Evolutionary conservation across 139 green algal genomes (phyloP).

Genomic region (Coelastrella sp.): DNA sequence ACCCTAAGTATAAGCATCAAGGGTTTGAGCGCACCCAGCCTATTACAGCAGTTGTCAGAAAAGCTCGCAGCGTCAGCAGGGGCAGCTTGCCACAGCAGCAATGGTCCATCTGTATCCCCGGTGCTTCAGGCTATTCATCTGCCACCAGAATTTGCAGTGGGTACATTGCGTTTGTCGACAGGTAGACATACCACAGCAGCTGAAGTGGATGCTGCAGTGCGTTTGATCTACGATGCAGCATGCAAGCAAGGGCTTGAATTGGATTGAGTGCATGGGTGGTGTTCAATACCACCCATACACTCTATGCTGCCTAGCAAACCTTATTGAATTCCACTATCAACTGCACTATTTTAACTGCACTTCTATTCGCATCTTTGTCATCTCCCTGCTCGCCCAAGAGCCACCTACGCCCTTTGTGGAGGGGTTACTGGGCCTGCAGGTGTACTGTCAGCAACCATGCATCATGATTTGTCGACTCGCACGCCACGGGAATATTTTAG

Average conservation of each 20-base stretch:
- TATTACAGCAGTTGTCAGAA: slow-evolving; percentile 63
- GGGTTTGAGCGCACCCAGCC: slow-evolving; percentile 56
- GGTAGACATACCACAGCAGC: slow-evolving; percentile 74
- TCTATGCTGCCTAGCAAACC: neutral
- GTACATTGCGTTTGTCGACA: slow-evolving; percentile 79
- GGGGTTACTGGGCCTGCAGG: no score
- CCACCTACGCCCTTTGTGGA: no score
- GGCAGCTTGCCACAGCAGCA: slow-evolving; percentile 77
- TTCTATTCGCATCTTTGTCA: no score
- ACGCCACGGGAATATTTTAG: no score
- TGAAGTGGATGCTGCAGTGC: slow-evolving; percentile 68
- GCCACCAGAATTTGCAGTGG: slow-evolving; percentile 59
- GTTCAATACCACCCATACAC: neutral
- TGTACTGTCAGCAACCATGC: no score
- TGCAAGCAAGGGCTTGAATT: slow-evolving; percentile 17
- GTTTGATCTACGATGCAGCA: slow-evolving; percentile 41
- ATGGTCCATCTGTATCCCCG: slow-evolving; percentile 46
- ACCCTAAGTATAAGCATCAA: slow-evolving; percentile 82
- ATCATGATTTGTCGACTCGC: no score
- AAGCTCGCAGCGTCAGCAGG: slow-evolving; percentile 77
- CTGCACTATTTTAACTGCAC: no score
- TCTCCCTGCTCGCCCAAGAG: no score
- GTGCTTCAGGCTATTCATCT: slow-evolving; percentile 47
- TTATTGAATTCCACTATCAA: no score
- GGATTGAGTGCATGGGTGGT: neutral